Conservation (phyloP, 1,284 basidiomycete species). For the Tetrapyrgos nigripes region DNA sequence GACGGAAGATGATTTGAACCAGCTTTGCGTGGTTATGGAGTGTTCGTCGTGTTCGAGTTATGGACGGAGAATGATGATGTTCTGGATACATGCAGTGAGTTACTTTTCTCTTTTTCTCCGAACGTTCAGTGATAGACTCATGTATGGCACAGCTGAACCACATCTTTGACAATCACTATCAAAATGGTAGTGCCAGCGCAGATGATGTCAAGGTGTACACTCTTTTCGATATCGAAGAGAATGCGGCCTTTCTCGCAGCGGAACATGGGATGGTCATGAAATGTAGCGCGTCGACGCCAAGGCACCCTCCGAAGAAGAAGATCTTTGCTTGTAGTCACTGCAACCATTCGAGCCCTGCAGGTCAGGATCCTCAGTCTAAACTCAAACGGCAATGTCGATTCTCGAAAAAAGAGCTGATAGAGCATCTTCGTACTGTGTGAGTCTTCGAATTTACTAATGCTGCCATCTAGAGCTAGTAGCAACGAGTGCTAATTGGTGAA, state of each 20-base stretch:
- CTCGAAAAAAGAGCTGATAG: too few species aligned
- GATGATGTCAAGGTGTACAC: not conserved
- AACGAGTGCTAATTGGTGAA: too few species aligned
- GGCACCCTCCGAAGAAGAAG: not conserved
- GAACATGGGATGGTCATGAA: not conserved
- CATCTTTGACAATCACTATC: not conserved
- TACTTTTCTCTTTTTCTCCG: not conserved
- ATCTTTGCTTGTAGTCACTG: not conserved
- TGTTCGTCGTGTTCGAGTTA: not conserved
- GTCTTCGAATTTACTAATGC: too few species aligned
- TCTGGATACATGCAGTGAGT: not conserved
- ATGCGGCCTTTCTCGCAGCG: not conserved
- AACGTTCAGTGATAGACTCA: too few species aligned
- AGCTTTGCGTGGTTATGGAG: not conserved
- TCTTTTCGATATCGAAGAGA: not conserved
- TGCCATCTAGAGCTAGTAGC: too few species aligned
- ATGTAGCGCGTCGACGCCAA: too few species aligned
- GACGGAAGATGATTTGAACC: not conserved
- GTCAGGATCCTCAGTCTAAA: too few species aligned
- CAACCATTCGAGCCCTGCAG: too few species aligned
- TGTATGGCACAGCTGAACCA: not conserved
- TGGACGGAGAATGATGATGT: not conserved
- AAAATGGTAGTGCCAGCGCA: too few species aligned
- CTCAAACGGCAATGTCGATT: too few species aligned
- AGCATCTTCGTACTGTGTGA: too few species aligned